phyloP scores from a whole-genome alignment of 768 basidiomycete genomes.

The Agaricus subrufescens region DNA sequence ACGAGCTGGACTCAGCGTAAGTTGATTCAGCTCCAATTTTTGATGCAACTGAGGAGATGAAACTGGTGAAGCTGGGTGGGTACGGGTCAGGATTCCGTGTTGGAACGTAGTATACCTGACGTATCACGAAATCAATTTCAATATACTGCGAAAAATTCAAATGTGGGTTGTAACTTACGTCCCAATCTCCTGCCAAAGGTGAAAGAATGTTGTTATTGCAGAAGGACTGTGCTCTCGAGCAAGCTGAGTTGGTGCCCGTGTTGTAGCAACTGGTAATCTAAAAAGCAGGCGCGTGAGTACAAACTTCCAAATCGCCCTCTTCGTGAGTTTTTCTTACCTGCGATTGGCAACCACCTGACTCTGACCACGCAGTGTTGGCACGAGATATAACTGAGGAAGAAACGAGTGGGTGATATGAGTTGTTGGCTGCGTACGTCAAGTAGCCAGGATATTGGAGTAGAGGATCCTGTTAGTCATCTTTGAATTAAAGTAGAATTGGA shows the following conservation, averaged over 20 bases:
- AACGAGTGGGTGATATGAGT: slow-evolving; percentile 55
- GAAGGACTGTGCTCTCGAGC: slow-evolving; percentile 51
- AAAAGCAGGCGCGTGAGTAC: neutral
- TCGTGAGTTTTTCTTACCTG: slow-evolving; percentile 26
- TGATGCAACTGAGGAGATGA: slow-evolving; percentile 23
- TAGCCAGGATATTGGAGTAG: slow-evolving; percentile 56
- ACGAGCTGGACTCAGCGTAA: slow-evolving; percentile 35
- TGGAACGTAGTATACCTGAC: slow-evolving; percentile 44
- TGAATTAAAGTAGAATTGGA: neutral
- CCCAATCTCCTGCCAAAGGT: slow-evolving; percentile 49
- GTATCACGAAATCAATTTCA: neutral
- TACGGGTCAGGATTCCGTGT: slow-evolving; percentile 40
- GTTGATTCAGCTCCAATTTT: slow-evolving; percentile 39
- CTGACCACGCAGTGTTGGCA: slow-evolving; percentile 40
- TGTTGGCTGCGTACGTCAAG: slow-evolving; percentile 47
- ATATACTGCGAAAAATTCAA: too few relatives aligned
- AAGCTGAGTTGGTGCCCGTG: slow-evolving; percentile 41
- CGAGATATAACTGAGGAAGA: slow-evolving; percentile 31
- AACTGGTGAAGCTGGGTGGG: slow-evolving; percentile 35
- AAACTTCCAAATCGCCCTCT: neutral
- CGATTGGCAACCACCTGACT: slow-evolving; percentile 42
- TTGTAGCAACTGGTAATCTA: slow-evolving; percentile 52
- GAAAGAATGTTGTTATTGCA: slow-evolving; percentile 55
- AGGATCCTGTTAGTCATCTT: slow-evolving; percentile 25
- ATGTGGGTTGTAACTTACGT: slow-evolving; percentile 27